Base-by-base conservation (phyloP, 805 yeast species). In the Candida yuanshanica region DNA sequence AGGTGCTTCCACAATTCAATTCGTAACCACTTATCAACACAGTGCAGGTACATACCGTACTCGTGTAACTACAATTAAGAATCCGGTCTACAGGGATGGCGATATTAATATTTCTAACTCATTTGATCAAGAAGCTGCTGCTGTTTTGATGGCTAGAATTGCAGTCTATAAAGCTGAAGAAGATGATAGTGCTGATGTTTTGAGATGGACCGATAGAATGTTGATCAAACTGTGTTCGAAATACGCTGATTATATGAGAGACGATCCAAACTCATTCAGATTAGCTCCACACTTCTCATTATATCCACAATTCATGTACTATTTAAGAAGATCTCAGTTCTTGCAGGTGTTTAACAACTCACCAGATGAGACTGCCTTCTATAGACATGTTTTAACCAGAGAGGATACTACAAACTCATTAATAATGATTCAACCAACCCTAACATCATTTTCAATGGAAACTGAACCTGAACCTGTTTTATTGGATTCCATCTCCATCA, bases 91-190 rank as follows among this genome's bases (percentile, higher is more conserved):
- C n/a, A 66, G 68, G 33, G 74, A 83, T 22, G 82, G 82, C 31
- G 74, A 72, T 42, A 76, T 83, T 21, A 66, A 65, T 24, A 67
- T 76, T 43, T 69, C 75, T 5, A 68, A 69, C 22, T 72, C 93
- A n/a, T 93, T 93, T 62, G 99, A 93, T 66, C 98, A 93, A 70
- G 98, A 93, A 65, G 96, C 97, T 11, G 96, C 99, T 4, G 95
- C 96, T 13, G 97, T 90, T 1, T 68, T 90, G 44, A 83, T 91
- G 81, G 83, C 97, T 2, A 75, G 98, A 59, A 75, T 91, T 41
- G 93, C 96, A 10, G 89, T 91, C 35, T 83, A 76, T 72, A 89
- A 89, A 62, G 76, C 81, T 8, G 77, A 76, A 49, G 75, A 83
- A 20, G 96, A 89, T 56, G 95, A 88, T 55, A 93, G 93, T 33